A percentile compares a stretch with the other conserved stretches of the same genome.
These are phyloP conservation scores for Mucor circinelloides DNA, from an alignment of 371 early-diverging fungal species.

Conservation along the genomic window DNA sequence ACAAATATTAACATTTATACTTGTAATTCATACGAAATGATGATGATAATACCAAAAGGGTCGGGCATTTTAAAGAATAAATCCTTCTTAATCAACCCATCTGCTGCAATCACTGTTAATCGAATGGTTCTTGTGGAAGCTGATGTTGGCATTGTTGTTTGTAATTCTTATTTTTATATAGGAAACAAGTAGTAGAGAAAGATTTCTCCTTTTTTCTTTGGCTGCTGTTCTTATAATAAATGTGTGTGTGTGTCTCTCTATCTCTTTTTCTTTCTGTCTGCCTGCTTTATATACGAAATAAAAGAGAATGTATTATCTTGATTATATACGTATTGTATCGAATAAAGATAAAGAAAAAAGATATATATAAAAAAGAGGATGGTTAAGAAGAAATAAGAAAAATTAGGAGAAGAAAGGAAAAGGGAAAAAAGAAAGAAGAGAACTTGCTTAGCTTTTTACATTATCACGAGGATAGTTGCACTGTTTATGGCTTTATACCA, in stretches of 20 bases:
- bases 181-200: too few relatives aligned
- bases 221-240: too few relatives aligned
- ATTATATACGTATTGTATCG: neutral
- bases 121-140: constrained; percentile 44
- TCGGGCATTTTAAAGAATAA: constrained; percentile 68
- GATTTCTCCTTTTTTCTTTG: too few relatives aligned
- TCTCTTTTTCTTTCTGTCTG: too few relatives aligned
- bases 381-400: neutral
- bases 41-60: constrained; percentile 64
- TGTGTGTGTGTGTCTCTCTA: too few relatives aligned
- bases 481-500: neutral
- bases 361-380: neutral
- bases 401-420: constrained; percentile 3
- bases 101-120: constrained; percentile 85
- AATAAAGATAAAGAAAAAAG: neutral
- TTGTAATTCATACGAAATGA: constrained; percentile 17
- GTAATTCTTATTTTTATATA: neutral
- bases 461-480: constrained; percentile 1
- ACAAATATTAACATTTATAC: neutral
- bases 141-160: constrained; percentile 31
- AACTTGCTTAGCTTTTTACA: constrained; percentile 6
- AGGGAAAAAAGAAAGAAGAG: constrained; percentile 9
- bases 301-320: neutral
- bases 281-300: too few relatives aligned
- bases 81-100: constrained; percentile 91